phyloP scores from a whole-genome alignment of 225 moss, liverwort and hornwort genomes.

The Lunularia cruciata region DNA sequence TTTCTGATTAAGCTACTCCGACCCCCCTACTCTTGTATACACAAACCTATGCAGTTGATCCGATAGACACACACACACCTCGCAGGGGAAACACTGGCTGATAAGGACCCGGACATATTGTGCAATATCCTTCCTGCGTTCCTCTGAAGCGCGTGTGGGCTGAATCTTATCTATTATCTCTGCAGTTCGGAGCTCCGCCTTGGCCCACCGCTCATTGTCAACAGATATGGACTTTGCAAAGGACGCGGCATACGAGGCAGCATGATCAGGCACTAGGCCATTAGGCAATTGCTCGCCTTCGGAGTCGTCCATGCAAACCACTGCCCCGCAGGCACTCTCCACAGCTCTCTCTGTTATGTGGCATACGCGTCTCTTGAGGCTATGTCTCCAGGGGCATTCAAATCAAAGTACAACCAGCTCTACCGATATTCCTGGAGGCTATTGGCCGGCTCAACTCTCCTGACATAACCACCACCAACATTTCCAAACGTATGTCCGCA shows the following conservation, averaged over 20 bases:
- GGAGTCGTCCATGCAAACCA: constrained; percentile 79
- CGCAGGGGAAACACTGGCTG: constrained; percentile 50
- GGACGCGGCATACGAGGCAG: constrained; percentile 40
- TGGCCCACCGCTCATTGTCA: constrained; percentile 63
- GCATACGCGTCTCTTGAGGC: constrained; percentile 14
- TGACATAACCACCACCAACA: constrained; percentile 6
- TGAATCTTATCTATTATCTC: constrained; percentile 60
- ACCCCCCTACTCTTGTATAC: too few species aligned
- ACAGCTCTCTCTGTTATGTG: constrained; percentile 4
- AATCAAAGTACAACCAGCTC: neutral
- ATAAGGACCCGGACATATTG: constrained; percentile 56
- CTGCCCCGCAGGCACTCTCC: constrained; percentile 30
- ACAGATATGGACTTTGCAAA: constrained; percentile 45
- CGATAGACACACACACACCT: constrained; percentile 25
- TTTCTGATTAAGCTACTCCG: too few species aligned
- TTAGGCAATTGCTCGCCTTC: constrained; percentile 57
- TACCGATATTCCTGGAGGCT: neutral
- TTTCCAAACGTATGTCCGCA: neutral
- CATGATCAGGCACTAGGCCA: constrained; percentile 49
- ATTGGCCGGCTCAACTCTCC: constrained; percentile 13
- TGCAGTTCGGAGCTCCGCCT: constrained; percentile 55
- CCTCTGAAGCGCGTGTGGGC: constrained; percentile 54
- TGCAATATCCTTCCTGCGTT: constrained; percentile 51
- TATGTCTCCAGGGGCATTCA: constrained; percentile 25
- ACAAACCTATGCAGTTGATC: neutral